These are phyloP conservation scores for Herpotrichia juniperi DNA, from an alignment of 2,329 filamentous ascomycete genomes.

Conservation along the genomic window DNA sequence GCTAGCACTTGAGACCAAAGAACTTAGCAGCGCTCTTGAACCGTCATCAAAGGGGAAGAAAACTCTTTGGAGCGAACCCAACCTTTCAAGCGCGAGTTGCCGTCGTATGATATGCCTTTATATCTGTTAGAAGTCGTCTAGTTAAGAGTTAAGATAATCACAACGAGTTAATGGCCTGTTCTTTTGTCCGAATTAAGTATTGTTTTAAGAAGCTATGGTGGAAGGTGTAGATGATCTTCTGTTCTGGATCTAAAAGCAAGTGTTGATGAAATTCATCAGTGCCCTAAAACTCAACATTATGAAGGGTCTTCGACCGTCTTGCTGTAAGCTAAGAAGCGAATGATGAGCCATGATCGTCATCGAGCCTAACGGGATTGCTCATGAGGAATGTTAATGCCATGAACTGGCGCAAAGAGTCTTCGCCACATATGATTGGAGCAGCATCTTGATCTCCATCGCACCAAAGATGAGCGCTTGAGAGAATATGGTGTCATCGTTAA, in stretches of 20 bases:
- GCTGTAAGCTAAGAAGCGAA: not conserved
- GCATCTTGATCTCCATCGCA: not conserved
- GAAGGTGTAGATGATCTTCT: not conserved
- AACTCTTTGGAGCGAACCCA: not conserved
- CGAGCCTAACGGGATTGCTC: not conserved
- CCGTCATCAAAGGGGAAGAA: not conserved
- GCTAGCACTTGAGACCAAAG: not conserved
- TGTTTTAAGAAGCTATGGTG: slow-evolving; percentile 1
- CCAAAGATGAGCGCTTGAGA: not conserved
- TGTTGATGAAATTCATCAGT: too few species aligned
- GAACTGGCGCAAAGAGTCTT: not conserved
- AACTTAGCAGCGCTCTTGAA: not conserved
- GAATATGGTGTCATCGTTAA: not conserved
- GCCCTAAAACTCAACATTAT: too few species aligned
- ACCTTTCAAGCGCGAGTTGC: not conserved
- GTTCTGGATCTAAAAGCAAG: too few species aligned
- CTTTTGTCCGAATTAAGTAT: not conserved
- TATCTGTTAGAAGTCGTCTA: not conserved
- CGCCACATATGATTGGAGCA: not conserved
- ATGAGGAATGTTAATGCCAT: not conserved
- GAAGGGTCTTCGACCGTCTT: not conserved
- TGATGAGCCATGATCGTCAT: not conserved
- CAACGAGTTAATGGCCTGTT: not conserved
- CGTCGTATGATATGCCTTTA: not conserved
- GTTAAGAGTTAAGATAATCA: not conserved